These are phyloP conservation scores for Pichia sp. DNA, from an alignment of 1,139 yeast genomes.

Conservation along the genomic window DNA sequence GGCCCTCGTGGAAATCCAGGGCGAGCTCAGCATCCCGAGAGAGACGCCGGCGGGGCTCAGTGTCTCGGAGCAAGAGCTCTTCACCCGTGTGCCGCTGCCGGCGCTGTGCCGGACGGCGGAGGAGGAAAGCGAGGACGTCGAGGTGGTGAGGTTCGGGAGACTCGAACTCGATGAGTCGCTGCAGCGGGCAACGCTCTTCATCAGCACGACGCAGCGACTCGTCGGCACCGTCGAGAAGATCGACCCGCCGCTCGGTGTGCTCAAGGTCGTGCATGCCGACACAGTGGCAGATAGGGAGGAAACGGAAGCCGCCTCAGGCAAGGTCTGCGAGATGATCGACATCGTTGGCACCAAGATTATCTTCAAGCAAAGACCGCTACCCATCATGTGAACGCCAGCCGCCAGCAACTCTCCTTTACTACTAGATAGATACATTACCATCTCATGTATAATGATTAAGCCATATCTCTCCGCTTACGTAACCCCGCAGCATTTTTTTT, in stretches of 20 bases:
- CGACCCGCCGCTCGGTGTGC: constrained; percentile 58
- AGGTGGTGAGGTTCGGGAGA: constrained; percentile 58
- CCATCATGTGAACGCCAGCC: constrained; percentile 60
- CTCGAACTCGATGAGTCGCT: constrained; percentile 45
- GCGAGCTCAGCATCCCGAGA: constrained; percentile 56
- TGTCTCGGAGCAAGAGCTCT: constrained; percentile 31
- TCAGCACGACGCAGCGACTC: constrained; percentile 65
- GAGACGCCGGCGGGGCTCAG: constrained; percentile 33
- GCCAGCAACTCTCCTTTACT: too few relatives aligned
- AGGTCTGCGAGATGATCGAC: constrained; percentile 48
- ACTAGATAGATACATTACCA: too few relatives aligned
- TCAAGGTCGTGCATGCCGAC: constrained; percentile 40
- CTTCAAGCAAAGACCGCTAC: constrained; percentile 65
- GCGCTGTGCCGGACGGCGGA: constrained; percentile 11
- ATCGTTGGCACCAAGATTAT: constrained; percentile 52
- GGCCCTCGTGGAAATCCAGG: constrained; percentile 64
- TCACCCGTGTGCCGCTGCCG: constrained; percentile 23
- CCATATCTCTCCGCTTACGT: too few relatives aligned
- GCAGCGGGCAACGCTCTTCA: constrained; percentile 49
- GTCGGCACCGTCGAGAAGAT: constrained; percentile 53
- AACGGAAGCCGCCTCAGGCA: neutral
- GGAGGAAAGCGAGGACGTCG: constrained; percentile 29
- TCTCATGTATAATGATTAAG: neutral
- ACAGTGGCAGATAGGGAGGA: neutral
- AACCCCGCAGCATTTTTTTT: too few relatives aligned